Conservation (phyloP, 495 filamentous ascomycete genomes). For the Trichoderma asperelloides region DNA sequence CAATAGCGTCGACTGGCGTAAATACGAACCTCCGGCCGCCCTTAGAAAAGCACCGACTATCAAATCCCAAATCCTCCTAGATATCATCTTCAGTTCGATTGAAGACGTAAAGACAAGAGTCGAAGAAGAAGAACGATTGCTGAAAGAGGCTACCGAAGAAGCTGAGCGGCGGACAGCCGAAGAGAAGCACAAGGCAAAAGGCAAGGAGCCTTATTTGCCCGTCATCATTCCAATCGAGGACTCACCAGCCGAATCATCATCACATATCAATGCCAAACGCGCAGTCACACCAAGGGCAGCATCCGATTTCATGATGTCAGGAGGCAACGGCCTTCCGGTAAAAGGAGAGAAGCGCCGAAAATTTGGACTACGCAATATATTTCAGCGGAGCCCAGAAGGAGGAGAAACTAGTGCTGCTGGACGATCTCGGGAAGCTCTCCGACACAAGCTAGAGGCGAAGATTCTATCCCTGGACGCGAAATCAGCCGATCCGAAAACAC, state of each 20-base stretch:
- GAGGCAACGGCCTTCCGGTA: not conserved
- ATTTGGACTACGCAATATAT: constrained; percentile 9
- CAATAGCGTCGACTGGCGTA: constrained; percentile 21
- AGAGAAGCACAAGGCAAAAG: constrained; percentile 12
- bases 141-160: constrained; percentile 13
- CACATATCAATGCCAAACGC: not conserved
- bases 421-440: not conserved
- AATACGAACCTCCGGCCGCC: constrained; percentile 26
- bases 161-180: not conserved
- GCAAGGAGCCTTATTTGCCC: not conserved
- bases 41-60: constrained; percentile 18
- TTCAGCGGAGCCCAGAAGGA: not conserved
- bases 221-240: not conserved
- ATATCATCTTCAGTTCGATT: constrained; percentile 25
- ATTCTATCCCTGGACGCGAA: not conserved
- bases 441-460: not conserved
- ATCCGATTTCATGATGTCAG: not conserved
- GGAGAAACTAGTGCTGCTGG: constrained; percentile 10
- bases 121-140: constrained; percentile 13
- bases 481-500: not conserved
- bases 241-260: not conserved
- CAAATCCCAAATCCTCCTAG: constrained; percentile 20
- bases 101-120: constrained; percentile 25
- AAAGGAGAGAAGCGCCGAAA: constrained; percentile 9
- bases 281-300: not conserved